Evolutionary conservation across 129 eudicot species (phyloP).

Genomic region (Chrysanthemum lavandulifolium): DNA sequence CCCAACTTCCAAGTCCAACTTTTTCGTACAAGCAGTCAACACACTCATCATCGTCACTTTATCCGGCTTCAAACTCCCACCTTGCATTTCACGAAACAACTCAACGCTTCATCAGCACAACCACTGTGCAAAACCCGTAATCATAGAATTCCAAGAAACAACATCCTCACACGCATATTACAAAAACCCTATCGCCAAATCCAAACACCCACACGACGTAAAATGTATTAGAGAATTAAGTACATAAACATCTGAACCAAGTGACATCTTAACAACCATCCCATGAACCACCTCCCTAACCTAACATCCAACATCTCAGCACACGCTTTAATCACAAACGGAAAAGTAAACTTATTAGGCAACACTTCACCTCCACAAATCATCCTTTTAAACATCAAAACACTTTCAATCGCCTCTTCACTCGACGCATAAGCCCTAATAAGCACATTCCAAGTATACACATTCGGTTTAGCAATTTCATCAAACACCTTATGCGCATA

Average conservation of each 20-base stretch:
- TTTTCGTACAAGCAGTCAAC: constrained; percentile 58
- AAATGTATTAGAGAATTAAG: constrained; percentile 66
- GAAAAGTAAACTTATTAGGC: constrained; percentile 73
- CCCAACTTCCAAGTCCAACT: constrained; percentile 51
- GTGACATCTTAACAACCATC: constrained; percentile 52
- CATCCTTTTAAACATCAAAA: constrained; percentile 42
- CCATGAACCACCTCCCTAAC: constrained; percentile 55
- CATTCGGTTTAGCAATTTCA: constrained; percentile 61
- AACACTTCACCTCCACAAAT: constrained; percentile 35
- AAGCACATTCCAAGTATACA: constrained; percentile 59
- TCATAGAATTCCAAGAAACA: constrained; percentile 84
- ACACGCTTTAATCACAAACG: constrained; percentile 72
- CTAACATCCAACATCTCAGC: constrained; percentile 38
- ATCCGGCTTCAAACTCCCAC: constrained; percentile 44
- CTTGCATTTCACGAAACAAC: constrained; percentile 49
- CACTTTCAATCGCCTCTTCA: constrained; percentile 35
- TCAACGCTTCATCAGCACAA: constrained; percentile 47
- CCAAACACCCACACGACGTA: constrained; percentile 46
- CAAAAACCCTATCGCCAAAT: constrained; percentile 52
- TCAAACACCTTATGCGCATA: constrained; percentile 75
- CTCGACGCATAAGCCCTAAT: constrained; percentile 67
- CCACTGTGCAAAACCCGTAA: constrained; percentile 52
- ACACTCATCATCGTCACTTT: constrained; percentile 60
- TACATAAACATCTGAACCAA: constrained; percentile 49
- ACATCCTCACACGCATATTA: constrained; percentile 50